These are phyloP conservation scores for Diaporthe vaccinii DNA, from an alignment of 2,329 filamentous ascomycete genomes.

Conservation along the genomic window DNA sequence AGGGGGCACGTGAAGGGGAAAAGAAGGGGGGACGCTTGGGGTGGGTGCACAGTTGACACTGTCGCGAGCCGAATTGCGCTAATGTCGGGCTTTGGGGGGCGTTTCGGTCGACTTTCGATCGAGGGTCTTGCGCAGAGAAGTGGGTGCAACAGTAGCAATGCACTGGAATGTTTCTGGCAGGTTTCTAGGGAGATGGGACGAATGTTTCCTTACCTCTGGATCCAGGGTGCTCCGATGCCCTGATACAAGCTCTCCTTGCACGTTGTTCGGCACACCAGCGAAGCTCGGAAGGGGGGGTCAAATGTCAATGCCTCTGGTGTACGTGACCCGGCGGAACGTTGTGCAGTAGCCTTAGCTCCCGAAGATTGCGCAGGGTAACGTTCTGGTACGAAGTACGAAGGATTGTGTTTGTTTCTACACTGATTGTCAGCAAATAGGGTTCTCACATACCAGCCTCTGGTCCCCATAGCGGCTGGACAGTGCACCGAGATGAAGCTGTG, in stretches of 20 bases:
- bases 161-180: constrained; percentile 42
- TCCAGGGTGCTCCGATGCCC: constrained; percentile 28
- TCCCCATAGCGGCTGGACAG: constrained; percentile 33
- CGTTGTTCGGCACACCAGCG: constrained; percentile 33
- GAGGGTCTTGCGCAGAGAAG: constrained; percentile 30
- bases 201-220: constrained; percentile 41
- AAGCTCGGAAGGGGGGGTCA: constrained; percentile 34
- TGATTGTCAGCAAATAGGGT: constrained; percentile 38
- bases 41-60: constrained; percentile 40
- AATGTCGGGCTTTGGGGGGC: constrained; percentile 37
- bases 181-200: constrained; percentile 36
- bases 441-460: constrained; percentile 30
- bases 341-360: constrained; percentile 37
- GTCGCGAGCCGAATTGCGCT: constrained; percentile 43
- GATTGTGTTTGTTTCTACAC: constrained; percentile 29
- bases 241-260: constrained; percentile 37
- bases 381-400: constrained; percentile 28
- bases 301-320: constrained; percentile 26
- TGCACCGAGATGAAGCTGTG: constrained; percentile 33
- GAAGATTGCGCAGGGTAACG: constrained; percentile 33
- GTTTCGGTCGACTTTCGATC: constrained; percentile 21
- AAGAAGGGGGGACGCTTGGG: background rate
- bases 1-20: constrained; percentile 32
- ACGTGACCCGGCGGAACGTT: constrained; percentile 27
- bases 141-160: constrained; percentile 36